phyloP scores from a whole-genome alignment of 208 protist genomes.

The Trypanosoma vivax region DNA sequence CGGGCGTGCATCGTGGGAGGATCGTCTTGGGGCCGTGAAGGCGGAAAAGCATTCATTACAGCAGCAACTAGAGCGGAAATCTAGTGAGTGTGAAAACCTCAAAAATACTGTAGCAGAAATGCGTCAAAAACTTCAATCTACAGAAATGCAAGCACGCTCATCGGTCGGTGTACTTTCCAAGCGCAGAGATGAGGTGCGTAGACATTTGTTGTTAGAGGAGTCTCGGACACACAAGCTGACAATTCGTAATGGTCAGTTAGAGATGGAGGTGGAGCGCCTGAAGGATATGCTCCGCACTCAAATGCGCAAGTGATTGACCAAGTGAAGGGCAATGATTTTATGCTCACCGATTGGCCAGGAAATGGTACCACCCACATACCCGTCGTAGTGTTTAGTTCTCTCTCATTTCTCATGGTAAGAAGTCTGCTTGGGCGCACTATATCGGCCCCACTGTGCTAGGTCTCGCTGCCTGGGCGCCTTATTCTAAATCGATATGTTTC shows the following conservation, averaged over 20 bases:
- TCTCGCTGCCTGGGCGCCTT: too few species aligned
- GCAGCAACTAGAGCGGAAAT: constrained; percentile 26
- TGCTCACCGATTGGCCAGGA: too few species aligned
- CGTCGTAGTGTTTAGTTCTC: not conserved
- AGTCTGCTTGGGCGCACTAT: too few species aligned
- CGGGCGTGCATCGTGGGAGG: constrained; percentile 30
- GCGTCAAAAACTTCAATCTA: constrained; percentile 34
- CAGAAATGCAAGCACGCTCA: constrained; percentile 36
- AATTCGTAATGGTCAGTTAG: constrained; percentile 52
- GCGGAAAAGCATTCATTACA: constrained; percentile 45
- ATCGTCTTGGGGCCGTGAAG: constrained; percentile 38
- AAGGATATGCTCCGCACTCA: constrained; percentile 23
- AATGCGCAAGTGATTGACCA: constrained; percentile 13
- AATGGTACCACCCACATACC: too few species aligned
- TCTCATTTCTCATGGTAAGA: not conserved
- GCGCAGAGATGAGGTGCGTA: constrained; percentile 59
- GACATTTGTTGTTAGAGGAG: constrained; percentile 78
- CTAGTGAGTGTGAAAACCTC: constrained; percentile 40
- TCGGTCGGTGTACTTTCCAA: constrained; percentile 47
- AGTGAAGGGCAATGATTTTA: not conserved
- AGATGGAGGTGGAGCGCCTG: constrained; percentile 55
- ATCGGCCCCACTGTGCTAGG: too few species aligned
- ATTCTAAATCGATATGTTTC: too few species aligned
- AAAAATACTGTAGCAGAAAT: constrained; percentile 41
- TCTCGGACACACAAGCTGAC: constrained; percentile 59